A percentile compares a stretch with the other conserved stretches of the same genome.
Evolutionary conservation across 225 moss, liverwort and hornwort genomes (phyloP).

Genomic region (Sphagnum tenellum): DNA sequence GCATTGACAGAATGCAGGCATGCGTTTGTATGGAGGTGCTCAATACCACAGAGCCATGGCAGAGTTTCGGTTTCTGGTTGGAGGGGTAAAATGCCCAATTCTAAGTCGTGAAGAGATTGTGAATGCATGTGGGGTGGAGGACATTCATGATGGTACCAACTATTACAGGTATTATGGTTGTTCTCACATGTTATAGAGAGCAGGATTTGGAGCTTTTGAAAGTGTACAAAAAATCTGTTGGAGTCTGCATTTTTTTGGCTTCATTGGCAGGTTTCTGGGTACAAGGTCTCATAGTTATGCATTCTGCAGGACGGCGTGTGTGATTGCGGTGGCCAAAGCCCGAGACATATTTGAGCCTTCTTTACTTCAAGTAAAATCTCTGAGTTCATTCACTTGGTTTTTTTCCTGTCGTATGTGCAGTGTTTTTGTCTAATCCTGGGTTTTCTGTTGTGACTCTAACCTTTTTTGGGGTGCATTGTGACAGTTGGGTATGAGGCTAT

Average conservation of each 20-base stretch:
- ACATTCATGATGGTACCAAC: conserved; percentile 94
- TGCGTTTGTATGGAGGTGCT: conserved; percentile 98
- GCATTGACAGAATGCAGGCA: conserved; percentile 64
- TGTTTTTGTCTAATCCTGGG: not conserved
- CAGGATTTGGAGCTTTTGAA: too few relatives aligned
- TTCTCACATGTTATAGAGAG: not conserved
- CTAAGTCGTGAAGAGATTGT: conserved; percentile 97
- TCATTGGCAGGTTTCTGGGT: not conserved
- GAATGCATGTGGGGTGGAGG: conserved; percentile 98
- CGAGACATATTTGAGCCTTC: conserved; percentile 98
- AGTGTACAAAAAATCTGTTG: not conserved
- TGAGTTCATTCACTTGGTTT: not conserved
- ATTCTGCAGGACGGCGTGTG: conserved; percentile 82
- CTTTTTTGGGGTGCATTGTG: too few relatives aligned
- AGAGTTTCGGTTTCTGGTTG: conserved; percentile 96
- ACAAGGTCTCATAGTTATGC: too few relatives aligned
- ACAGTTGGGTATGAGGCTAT: conserved; percentile 86
- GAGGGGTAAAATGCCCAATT: conserved; percentile 81
- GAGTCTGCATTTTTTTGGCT: not conserved
- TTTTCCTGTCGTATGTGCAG: not conserved
- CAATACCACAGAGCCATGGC: conserved; percentile 99
- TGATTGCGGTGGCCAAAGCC: conserved; percentile 98
- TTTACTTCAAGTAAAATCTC: conserved; percentile 70
- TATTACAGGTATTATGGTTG: conserved; percentile 72
- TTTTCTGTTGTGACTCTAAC: too few relatives aligned